These are phyloP conservation scores for Filobasidium uniguttulatum DNA, from an alignment of 1,284 basidiomycete species.

Conservation along the genomic window DNA sequence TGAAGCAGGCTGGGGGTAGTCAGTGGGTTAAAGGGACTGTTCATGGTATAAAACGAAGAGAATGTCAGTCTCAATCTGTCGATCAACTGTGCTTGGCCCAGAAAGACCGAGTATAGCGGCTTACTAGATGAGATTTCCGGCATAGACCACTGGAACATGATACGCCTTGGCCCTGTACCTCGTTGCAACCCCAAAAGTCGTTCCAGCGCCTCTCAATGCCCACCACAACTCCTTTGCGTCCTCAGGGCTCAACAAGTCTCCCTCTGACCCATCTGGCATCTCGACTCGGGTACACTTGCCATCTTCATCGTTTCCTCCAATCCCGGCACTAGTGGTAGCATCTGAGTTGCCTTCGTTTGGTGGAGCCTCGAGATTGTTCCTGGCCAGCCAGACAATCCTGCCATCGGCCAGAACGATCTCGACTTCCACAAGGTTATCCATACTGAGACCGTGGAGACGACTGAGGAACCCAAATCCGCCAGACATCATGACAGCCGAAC, in stretches of 20 bases:
- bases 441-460: constrained; percentile 64
- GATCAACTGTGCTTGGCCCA: background rate
- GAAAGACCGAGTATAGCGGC: no score
- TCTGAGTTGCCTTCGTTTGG: constrained; percentile 6
- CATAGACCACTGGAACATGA: constrained; percentile 74
- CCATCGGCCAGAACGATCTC: constrained; percentile 59
- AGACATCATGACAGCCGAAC: constrained; percentile 64
- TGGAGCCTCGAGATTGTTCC: constrained; percentile 45
- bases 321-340: no score
- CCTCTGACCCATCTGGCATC: constrained; percentile 12
- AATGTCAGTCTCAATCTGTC: background rate
- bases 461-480: constrained; percentile 82
- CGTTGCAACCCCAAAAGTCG: constrained; percentile 71
- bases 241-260: constrained; percentile 22
- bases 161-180: constrained; percentile 73
- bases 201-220: constrained; percentile 72
- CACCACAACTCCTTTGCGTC: constrained; percentile 54
- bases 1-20: constrained; percentile 75
- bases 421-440: constrained; percentile 70
- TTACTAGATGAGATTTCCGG: constrained; percentile 78
- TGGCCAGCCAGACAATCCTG: constrained; percentile 48
- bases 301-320: constrained; percentile 30
- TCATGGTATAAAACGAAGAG: background rate
- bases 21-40: constrained; percentile 63
- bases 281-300: constrained; percentile 20